Conservation (phyloP, 1,284 basidiomycete genomes). For the Takashimella koratensis region DNA sequence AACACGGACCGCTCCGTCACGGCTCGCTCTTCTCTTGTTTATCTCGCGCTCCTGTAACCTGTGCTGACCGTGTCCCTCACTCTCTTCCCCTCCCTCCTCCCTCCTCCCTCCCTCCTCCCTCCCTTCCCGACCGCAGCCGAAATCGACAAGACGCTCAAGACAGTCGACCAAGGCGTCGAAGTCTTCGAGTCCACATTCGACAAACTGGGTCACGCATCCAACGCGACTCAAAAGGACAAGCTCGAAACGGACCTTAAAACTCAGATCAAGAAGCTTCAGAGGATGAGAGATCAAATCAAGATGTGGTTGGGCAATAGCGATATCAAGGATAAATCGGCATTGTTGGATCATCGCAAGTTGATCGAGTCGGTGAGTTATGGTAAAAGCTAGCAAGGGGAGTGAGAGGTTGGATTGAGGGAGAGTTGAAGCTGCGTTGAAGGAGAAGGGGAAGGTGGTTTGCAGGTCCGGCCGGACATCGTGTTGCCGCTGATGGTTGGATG, state of each 20-base stretch:
- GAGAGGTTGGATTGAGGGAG: no score
- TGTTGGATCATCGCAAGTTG: constrained; percentile 88
- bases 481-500: no score
- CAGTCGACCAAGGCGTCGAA: constrained; percentile 89
- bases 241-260: constrained; percentile 92
- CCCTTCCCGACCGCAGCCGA: constrained; percentile 60
- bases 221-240: constrained; percentile 91
- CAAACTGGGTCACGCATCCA: constrained; percentile 90
- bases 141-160: constrained; percentile 94
- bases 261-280: constrained; percentile 98
- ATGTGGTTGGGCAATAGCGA: constrained; percentile 97
- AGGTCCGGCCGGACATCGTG: no score
- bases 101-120: neutral
- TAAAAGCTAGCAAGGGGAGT: neutral
- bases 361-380: constrained; percentile 85
- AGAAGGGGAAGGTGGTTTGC: no score
- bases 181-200: constrained; percentile 92
- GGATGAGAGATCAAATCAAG: constrained; percentile 98
- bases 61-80: neutral
- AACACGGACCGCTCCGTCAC: no score
- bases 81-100: neutral
- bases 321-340: constrained; percentile 96
- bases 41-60: neutral
- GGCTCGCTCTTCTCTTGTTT: neutral
- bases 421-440: neutral